Evolutionary conservation across 805 yeast genomes (phyloP).

Genomic region (Candida ipomoeae): DNA sequence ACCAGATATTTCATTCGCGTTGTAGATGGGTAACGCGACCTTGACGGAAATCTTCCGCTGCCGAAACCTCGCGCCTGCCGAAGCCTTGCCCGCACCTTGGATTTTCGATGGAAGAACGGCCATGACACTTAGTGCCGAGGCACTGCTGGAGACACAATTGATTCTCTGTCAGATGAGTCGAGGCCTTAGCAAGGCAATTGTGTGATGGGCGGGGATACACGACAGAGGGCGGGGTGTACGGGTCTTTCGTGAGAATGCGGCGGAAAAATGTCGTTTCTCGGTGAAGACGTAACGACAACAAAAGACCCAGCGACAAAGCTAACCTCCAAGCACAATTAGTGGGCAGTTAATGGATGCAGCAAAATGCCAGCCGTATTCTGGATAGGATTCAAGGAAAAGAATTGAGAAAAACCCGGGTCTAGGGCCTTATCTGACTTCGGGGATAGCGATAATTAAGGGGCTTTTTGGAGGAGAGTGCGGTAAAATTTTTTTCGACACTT

Average conservation of each 20-base stretch:
- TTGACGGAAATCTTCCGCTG: conserved; percentile 93
- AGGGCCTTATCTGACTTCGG: conserved; percentile 1
- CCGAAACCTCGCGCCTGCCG: conserved; percentile 71
- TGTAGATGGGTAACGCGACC: conserved; percentile 73
- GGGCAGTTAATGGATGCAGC: not conserved
- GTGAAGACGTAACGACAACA: conserved; percentile 10
- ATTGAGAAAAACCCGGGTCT: conserved; percentile 2
- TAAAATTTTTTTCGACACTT: conserved; percentile 12
- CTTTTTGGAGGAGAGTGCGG: conserved; percentile 15
- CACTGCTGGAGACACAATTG: conserved; percentile 4
- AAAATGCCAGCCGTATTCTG: not conserved
- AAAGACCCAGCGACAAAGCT: conserved; percentile 3
- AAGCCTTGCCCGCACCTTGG: conserved; percentile 27
- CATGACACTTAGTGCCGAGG: conserved; percentile 24
- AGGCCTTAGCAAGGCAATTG: not conserved
- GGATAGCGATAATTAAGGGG: conserved; percentile 8
- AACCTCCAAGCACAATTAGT: not conserved
- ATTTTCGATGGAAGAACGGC: conserved; percentile 40
- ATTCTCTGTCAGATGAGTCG: conserved; percentile 2
- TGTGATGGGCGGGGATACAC: not conserved
- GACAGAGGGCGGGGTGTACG: conserved; percentile 17
- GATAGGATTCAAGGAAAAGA: not conserved
- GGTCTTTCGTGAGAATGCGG: conserved; percentile 19
- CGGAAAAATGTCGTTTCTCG: conserved; percentile 19
- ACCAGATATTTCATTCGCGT: conserved; percentile 77